Base-by-base conservation (phyloP, 371 early-diverging fungal species). In the Mucor ambiguus region DNA sequence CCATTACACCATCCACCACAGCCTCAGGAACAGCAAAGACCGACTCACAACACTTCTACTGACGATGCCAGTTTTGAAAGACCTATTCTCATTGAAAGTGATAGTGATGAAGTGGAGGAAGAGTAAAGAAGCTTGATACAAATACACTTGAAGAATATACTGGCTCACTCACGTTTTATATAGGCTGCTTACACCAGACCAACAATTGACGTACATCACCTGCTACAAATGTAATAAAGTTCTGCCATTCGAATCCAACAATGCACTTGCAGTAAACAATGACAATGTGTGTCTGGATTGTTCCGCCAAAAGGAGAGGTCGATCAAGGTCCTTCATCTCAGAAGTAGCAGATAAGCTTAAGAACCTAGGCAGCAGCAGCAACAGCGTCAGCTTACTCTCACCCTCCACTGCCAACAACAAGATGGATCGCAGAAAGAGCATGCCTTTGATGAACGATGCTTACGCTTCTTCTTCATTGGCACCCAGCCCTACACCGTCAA, bases 71-170 rank as follows among this genome's bases (percentile, higher is more conserved):
- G 48, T 12, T 65, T 65, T 63, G 66, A 66, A 29, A 38, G 70
- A 20, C 70, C 70, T 18, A 70, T 70, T 29, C 35, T 70, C 7
- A 70, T 72, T 52, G 72, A 72, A 61, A 67, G 68, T 26, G 64
- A 72, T 38, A 64, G 65, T 58, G 72, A 72, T 29, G 72, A 67
- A 28, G 56, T 71, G 7, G 67, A 67, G 55, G 65, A 68, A 63
- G 70, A 70, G 70, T 70, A 66, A 33, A 14, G 12, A 52, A 49
- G 20, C 44, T 46, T 7, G 48, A 24, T 24, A 24, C 24, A 49
- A 49, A 10, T 5, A 37, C 12, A 26, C 49, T 24, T 26, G 24
- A 49, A 2, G 30, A 4, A 11, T 11, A 49, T 10, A 24, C 1
- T 12, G 11, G 26, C 14, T 37, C 2, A 37, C 37, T 1, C 1